Base-by-base conservation (phyloP, 176 grass and related monocot species). In the Zoysia pacifica region DNA sequence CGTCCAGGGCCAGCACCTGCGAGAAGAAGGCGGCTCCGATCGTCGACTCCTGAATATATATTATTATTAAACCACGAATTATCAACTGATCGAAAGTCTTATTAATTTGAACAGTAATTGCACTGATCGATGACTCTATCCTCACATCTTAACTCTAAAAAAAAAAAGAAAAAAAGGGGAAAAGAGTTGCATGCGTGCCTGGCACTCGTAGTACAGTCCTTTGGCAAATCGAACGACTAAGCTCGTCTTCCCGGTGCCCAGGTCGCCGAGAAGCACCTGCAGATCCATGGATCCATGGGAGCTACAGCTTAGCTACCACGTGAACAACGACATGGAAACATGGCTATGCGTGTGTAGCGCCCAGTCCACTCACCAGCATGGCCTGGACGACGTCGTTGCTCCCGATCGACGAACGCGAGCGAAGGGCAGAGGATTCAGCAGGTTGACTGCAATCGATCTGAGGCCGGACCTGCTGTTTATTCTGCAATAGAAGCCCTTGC, bases 11-110 rank as follows among this genome's bases (percentile, higher is more conserved):
- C 59, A 97, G 58, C 69, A 85, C 77, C 80, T 93, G 91, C 76
- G 91, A 91, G 81, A 93, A 97, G 88, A 97, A 93, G 52, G 91
- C 94, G 2, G 86, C 91, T 7, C 94, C 94, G n/a, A 93, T 87
- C 79, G 88, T 93, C 5, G 94, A 97, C 86, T 97, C 94, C 90
- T 93, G 77, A 18, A 89, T 38, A 28, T 28, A 28, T 28, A 28
- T 28, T 28, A 56, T 56, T 19, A 8, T 52, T 13, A 38, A 7
- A 3, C 6, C 6, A 28, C 18, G 10, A 28, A 28, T 0, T 28
- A 28, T 28, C 28, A 28, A 28, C 28, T 28, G 28, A 28, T 28
- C 28, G 28, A 28, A 28, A 28, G 28, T 28, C 28, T 28, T 28
- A 28, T 28, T 28, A 28, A 28, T 28, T 28, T 28, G 28, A 28